These are phyloP conservation scores for Balamuthia mandrillaris DNA, from an alignment of 208 protist genomes.

Conservation along the genomic window DNA sequence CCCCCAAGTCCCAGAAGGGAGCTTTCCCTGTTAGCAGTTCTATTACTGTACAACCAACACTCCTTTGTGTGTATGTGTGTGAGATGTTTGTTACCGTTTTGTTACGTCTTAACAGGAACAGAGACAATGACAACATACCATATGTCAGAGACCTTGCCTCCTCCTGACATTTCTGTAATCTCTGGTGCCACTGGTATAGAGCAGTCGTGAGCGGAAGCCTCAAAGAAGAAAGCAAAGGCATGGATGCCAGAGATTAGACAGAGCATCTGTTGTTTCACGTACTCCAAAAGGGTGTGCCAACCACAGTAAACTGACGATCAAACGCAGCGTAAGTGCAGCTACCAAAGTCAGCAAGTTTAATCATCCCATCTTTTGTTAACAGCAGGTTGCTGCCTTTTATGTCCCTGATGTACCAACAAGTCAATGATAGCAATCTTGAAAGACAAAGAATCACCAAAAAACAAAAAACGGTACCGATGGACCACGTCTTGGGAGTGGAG, in stretches of 20 bases:
- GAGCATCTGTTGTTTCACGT: too few relatives aligned
- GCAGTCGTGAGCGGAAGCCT: too few relatives aligned
- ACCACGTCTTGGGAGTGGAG: constrained; percentile 82
- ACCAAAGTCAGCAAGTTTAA: constrained; percentile 93
- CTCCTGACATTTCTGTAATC: constrained; percentile 79
- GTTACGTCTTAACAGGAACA: too few relatives aligned
- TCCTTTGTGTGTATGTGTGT: not conserved
- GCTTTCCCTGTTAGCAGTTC: constrained; percentile 82
- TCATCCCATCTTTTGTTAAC: constrained; percentile 74
- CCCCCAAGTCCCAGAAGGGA: constrained; percentile 83
- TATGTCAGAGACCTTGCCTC: constrained; percentile 77
- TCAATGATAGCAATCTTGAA: too few relatives aligned
- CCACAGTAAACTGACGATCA: constrained; percentile 72
- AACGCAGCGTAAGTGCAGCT: constrained; percentile 92
- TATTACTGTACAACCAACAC: constrained; percentile 85
- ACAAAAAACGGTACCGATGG: constrained; percentile 51
- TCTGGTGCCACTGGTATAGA: constrained; percentile 86
- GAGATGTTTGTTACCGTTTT: not conserved
- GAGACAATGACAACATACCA: constrained; percentile 49
- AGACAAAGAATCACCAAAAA: too few relatives aligned
- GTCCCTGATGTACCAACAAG: too few relatives aligned
- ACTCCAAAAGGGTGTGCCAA: constrained; percentile 86
- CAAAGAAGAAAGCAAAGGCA: too few relatives aligned
- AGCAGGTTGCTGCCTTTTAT: constrained; percentile 74
- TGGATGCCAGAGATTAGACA: too few relatives aligned